Evolutionary conservation across 1,139 yeast species (phyloP).

Genomic region (Pichia sp.): DNA sequence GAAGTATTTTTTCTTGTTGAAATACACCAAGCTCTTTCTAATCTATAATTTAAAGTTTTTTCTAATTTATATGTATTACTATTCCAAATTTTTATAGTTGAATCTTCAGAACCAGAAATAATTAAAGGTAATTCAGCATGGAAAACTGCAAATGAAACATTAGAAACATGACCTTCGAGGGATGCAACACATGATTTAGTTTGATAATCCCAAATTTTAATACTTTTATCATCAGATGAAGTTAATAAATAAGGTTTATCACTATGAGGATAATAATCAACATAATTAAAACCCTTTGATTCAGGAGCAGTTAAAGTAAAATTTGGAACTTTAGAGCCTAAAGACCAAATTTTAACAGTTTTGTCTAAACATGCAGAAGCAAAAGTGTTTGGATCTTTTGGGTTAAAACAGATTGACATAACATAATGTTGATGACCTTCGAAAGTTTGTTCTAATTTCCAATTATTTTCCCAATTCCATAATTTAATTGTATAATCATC

Average conservation of each 20-base stretch:
- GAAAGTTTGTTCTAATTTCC: conserved; percentile 85
- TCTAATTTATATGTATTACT: conserved; percentile 78
- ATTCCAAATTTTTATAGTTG: conserved; percentile 74
- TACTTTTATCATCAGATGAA: conserved; percentile 85
- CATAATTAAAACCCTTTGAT: conserved; percentile 89
- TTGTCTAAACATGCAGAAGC: conserved; percentile 96
- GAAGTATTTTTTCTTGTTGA: conserved; percentile 72
- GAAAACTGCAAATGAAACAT: conserved; percentile 94
- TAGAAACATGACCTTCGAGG: conserved; percentile 86
- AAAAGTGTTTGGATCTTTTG: conserved; percentile 95
- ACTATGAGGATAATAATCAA: conserved; percentile 93
- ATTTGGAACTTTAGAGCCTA: conserved; percentile 85
- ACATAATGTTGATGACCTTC: conserved; percentile 97
- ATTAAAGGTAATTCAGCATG: conserved; percentile 93
- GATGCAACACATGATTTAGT: conserved; percentile 94
- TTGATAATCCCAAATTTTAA: conserved; percentile 96
- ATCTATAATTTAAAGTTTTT: conserved; percentile 81
- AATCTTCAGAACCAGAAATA: conserved; percentile 79
- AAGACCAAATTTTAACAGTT: conserved; percentile 94
- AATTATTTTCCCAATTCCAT: conserved; percentile 96
- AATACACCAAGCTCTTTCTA: conserved; percentile 97
- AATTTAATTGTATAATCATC: conserved; percentile 88
- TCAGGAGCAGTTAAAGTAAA: conserved; percentile 90
- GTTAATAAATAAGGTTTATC: conserved; percentile 96
- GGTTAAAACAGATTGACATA: conserved; percentile 91